Conservation (phyloP, 352 stramenopile genomes). For the Pythium graminicola region DNA sequence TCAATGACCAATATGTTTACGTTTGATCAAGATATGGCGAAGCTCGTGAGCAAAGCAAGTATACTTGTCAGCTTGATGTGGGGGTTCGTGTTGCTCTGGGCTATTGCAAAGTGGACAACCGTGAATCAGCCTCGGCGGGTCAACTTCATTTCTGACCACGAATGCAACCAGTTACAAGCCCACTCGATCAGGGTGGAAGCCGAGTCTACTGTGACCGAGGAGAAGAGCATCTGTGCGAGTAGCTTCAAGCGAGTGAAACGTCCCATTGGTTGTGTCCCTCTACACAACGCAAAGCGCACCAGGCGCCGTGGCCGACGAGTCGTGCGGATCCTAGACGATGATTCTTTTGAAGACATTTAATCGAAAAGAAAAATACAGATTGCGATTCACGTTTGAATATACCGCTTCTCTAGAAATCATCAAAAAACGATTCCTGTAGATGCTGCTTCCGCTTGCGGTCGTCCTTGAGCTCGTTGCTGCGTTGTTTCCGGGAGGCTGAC, state of each 20-base stretch:
- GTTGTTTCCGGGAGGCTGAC: constrained; percentile 61
- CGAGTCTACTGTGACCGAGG: not conserved
- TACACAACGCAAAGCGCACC: too few species aligned
- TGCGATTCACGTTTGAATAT: not conserved
- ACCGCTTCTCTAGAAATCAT: constrained; percentile 30
- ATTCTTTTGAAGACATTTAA: not conserved
- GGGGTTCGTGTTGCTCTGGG: constrained; percentile 16
- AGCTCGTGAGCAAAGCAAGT: not conserved
- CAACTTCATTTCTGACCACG: not conserved
- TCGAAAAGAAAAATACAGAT: not conserved
- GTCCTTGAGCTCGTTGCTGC: constrained; percentile 74
- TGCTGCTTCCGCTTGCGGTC: constrained; percentile 74
- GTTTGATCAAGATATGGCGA: not conserved
- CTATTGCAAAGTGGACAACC: constrained; percentile 9
- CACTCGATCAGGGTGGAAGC: not conserved
- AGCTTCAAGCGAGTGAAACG: not conserved
- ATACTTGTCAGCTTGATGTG: not conserved
- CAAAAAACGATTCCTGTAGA: constrained; percentile 66
- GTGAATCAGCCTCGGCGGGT: not conserved
- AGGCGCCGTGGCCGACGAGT: not conserved
- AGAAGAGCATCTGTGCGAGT: not conserved
- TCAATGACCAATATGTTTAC: too few species aligned
- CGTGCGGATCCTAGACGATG: not conserved
- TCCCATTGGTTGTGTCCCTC: too few species aligned
- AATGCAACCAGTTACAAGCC: not conserved